Evolutionary conservation across 805 yeast species (phyloP).

Genomic region (Barnettozyma pratensis): DNA sequence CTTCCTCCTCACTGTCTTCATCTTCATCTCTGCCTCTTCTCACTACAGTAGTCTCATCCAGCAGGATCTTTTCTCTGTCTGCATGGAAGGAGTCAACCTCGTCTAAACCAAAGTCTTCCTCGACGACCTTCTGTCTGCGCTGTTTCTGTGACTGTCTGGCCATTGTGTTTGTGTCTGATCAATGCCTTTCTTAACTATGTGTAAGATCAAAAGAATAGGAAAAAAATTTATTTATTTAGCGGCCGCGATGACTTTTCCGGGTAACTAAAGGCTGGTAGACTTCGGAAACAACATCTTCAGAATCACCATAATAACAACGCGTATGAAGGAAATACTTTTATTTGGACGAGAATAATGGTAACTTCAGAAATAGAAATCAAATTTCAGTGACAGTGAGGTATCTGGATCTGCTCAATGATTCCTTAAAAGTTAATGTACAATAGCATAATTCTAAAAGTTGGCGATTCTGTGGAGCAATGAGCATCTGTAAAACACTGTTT

Average conservation of each 20-base stretch:
- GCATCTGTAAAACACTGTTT: too few relatives aligned
- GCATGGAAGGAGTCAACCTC: conserved; percentile 69
- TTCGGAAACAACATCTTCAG: too few relatives aligned
- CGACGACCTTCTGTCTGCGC: conserved; percentile 8
- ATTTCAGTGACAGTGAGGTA: too few relatives aligned
- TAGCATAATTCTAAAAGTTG: too few relatives aligned
- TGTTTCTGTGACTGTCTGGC: conserved; percentile 7
- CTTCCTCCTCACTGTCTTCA: conserved; percentile 44
- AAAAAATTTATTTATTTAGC: conserved; percentile 3
- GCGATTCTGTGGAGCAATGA: too few relatives aligned
- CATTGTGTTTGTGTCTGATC: conserved; percentile 9
- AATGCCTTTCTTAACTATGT: background rate
- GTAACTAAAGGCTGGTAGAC: background rate
- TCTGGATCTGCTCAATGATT: too few relatives aligned
- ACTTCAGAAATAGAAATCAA: too few relatives aligned
- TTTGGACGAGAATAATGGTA: too few relatives aligned
- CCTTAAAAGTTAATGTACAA: too few relatives aligned
- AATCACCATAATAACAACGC: too few relatives aligned
- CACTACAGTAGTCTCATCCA: conserved; percentile 47
- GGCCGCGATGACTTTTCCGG: conserved; percentile 10
- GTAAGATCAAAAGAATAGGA: background rate
- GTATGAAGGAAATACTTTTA: too few relatives aligned
- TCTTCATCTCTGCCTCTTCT: conserved; percentile 28
- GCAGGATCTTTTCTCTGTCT: conserved; percentile 49
- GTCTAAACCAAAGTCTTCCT: conserved; percentile 44